A percentile compares a stretch with the other conserved stretches of the same genome.
Conservation (phyloP, 2,329 filamentous ascomycete genomes). For the Talaromyces sp. region DNA sequence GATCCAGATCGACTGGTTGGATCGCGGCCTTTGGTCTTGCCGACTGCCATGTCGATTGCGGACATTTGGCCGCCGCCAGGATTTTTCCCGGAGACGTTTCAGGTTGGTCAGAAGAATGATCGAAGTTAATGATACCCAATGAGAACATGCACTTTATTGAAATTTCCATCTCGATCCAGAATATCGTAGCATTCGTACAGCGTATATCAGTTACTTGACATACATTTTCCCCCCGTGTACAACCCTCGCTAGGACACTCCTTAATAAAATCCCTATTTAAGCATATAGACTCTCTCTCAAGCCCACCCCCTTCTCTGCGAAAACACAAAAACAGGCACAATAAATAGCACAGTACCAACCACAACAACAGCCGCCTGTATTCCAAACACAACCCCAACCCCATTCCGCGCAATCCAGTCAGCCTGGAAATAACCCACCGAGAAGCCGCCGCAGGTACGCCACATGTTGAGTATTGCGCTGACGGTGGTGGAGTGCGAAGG, state of each 20-base stretch:
- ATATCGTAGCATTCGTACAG: neutral
- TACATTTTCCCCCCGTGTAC: neutral
- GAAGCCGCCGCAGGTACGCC: slow-evolving; percentile 39
- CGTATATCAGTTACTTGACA: neutral
- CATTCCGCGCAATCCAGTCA: slow-evolving; percentile 33
- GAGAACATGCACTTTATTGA: neutral
- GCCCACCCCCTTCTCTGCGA: slow-evolving; percentile 14
- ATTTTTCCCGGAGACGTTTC: slow-evolving; percentile 41
- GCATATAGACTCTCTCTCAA: neutral
- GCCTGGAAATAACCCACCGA: slow-evolving; percentile 38
- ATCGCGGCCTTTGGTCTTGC: slow-evolving; percentile 35
- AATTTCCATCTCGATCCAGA: neutral
- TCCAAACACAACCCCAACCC: slow-evolving; percentile 33
- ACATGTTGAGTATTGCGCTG: slow-evolving; percentile 38
- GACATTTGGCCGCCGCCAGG: slow-evolving; percentile 44
- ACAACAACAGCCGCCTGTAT: slow-evolving; percentile 33
- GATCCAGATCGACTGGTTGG: slow-evolving; percentile 41
- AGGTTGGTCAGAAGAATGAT: slow-evolving; percentile 25
- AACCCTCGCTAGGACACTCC: neutral
- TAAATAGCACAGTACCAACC: slow-evolving; percentile 26
- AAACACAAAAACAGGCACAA: slow-evolving; percentile 26
- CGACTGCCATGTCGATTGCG: slow-evolving; percentile 35
- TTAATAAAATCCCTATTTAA: neutral
- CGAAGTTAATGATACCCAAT: slow-evolving; percentile 1
- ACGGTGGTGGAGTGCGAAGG: slow-evolving; percentile 34